Base-by-base conservation (phyloP, 805 yeast genomes). In the Debaryomyces tyrocola region DNA sequence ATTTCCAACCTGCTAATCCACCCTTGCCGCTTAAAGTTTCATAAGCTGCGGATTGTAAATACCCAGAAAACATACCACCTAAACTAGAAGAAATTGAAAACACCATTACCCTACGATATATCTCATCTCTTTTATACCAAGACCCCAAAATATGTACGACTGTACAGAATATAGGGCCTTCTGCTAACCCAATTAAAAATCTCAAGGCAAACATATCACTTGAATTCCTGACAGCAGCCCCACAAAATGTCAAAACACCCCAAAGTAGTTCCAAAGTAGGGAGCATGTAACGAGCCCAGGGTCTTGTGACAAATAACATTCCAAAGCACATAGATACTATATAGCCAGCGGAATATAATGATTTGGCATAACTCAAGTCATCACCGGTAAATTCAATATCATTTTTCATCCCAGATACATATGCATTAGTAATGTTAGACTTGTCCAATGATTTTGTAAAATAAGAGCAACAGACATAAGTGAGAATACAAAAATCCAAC, bases 371-470 rank as follows among this genome's bases (percentile, higher is more conserved):
- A 41, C 80, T 78, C 47, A 83, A 71, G 53, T 85, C 88, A 56
- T 83, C 80, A 12, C 87, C 88, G 44, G 70, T 56, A 76, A 86
- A 75, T 4, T 71, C 69, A 34, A 84, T 64, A 38, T 72, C 83
- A 53, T 77, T 82, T 49, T 75, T 63, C 80, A 85, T 73, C 15
- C 87, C 85, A 17, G 83, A 77, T 34, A 81, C 83, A 55, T 83
- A 85, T 1, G 90, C 90, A 56, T 84, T 82, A 48, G 74, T 76
- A 46, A 81, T 66, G 61, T 84, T 85, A 38, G 79, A 70, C 47
- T 75, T 75, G 57, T 85, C 90, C 43, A 85, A 66, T 45, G 81
- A 79, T 59, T 84, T 84, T 45, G 84, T 79, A 85, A 87, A 85
- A 62, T 83, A 84, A 1, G 79, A 54, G 55, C 58, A 56, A 47